Evolutionary conservation across 1,139 yeast species (phyloP).

Genomic region (Suhomyces choctaworum): DNA sequence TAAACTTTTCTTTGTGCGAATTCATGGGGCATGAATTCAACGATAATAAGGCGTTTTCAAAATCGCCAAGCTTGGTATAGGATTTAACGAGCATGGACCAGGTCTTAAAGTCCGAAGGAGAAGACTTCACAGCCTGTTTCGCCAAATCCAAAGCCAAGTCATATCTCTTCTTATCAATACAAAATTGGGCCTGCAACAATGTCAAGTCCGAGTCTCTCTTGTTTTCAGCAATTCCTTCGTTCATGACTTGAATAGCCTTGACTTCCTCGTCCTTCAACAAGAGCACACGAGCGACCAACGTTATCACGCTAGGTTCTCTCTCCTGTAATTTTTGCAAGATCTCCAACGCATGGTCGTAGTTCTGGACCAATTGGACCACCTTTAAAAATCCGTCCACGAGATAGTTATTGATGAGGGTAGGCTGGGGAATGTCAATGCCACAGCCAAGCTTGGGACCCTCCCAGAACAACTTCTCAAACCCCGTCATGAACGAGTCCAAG

Average conservation of each 20-base stretch:
- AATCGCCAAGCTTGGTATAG: slow-evolving; percentile 70
- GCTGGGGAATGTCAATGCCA: slow-evolving; percentile 66
- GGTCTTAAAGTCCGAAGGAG: slow-evolving; percentile 81
- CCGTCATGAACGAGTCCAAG: slow-evolving; percentile 56
- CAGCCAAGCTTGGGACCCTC: slow-evolving; percentile 69
- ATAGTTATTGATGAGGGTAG: slow-evolving; percentile 69
- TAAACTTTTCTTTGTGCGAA: slow-evolving; percentile 61
- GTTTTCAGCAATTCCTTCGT: slow-evolving; percentile 55
- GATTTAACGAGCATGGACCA: slow-evolving; percentile 79
- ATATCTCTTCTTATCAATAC: slow-evolving; percentile 61
- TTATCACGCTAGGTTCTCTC: slow-evolving; percentile 52
- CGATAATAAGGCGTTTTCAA: slow-evolving; percentile 74
- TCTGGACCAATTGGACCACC: slow-evolving; percentile 64
- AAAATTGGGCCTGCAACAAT: slow-evolving; percentile 68
- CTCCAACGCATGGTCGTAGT: slow-evolving; percentile 58
- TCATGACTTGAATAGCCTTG: slow-evolving; percentile 68
- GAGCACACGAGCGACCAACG: slow-evolving; percentile 56
- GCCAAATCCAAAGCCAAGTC: slow-evolving; percentile 78
- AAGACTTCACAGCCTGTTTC: slow-evolving; percentile 69
- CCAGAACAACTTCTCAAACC: slow-evolving; percentile 63
- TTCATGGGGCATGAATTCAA: slow-evolving; percentile 94
- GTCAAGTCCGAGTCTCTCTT: slow-evolving; percentile 64
- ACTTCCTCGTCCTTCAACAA: slow-evolving; percentile 70
- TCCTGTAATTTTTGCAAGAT: slow-evolving; percentile 46
- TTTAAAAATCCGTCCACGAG: slow-evolving; percentile 73